Base-by-base conservation (phyloP, 108 stramenopile genomes). In the Pseudonitzschia pungens region DNA sequence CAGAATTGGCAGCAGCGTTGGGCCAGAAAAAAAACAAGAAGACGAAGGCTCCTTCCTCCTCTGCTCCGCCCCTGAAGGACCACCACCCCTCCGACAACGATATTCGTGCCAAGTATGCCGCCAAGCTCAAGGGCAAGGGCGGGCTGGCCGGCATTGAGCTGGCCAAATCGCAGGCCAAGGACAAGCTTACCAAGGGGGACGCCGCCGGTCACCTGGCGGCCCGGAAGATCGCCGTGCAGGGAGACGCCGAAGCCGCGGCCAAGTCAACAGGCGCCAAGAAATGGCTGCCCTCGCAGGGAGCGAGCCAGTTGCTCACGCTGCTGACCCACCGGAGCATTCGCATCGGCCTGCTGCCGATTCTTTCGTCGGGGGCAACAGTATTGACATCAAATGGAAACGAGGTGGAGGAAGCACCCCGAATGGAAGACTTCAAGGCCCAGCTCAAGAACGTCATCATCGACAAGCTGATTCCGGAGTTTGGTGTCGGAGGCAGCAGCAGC, bases 271-370 rank as follows among this genome's bases (percentile, higher is more conserved):
- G 59, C 68, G 29, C 68, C 15, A 56, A 58, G 27, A 80, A 83
- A 70, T 95, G 94, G 94, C 78, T 95, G 50, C 91, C 94, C 11
- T 72, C 78, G 32, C 87, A 87, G 24, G 94, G 89, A 28, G 87
- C 88, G 2, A 91, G 87, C 4, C 76, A 75, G 20, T 72, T 95
- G 16, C 69, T 95, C 32, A 81, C 78, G 5, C 91, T 81, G 71
- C 53, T 92, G 45, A 85, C 82, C 3, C 64, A 69, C 67, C 79
- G 94, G 70, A 86, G 83, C 21, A 91, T 95, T 69, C 83, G 88
- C 40, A 87, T 95, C 68, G 81, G 81, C 21, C 62, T 95, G 28
- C 75, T 95, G 51, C 94, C 94, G 2, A 77, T 54, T 85, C 88
- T 5, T 77, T 77, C 16, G 62, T 59, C 28, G 58, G 55, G 45